Conservation (phyloP, 2,329 filamentous ascomycete species). For the Rugonectria rugulosa region DNA sequence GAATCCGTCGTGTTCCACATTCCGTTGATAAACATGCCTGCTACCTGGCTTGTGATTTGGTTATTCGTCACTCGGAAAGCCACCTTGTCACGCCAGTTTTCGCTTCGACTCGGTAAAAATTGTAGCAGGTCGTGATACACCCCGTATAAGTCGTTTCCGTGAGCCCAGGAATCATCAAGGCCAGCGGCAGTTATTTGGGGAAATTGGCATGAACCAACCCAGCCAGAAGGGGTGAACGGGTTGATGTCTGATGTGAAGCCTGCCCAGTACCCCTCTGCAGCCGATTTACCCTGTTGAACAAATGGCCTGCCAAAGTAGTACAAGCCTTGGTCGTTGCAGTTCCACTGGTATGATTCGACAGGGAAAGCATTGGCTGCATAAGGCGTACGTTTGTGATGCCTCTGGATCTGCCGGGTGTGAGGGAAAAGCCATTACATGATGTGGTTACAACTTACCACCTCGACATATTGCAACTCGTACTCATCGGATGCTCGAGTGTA, state of each 20-base stretch:
- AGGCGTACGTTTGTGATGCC: conserved; percentile 85
- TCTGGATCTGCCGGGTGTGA: conserved; percentile 69
- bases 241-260: conserved; percentile 69
- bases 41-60: conserved; percentile 82
- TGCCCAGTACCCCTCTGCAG: conserved; percentile 70
- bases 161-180: conserved; percentile 76
- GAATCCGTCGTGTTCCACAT: conserved; percentile 64
- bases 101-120: conserved; percentile 66
- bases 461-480: conserved; percentile 77
- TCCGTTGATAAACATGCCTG: conserved; percentile 75
- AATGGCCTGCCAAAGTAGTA: conserved; percentile 73
- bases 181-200: conserved; percentile 79
- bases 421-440: background rate
- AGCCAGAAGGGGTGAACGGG: conserved; percentile 71
- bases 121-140: conserved; percentile 75
- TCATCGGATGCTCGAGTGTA: conserved; percentile 63
- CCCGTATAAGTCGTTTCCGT: conserved; percentile 78
- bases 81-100: conserved; percentile 54
- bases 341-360: conserved; percentile 74
- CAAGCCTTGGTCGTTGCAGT: conserved; percentile 74
- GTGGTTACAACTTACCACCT: conserved; percentile 63
- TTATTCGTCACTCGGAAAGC: conserved; percentile 81
- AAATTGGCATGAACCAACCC: conserved; percentile 79
- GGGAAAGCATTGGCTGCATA: conserved; percentile 82
- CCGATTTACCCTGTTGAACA: conserved; percentile 47